Conservation (phyloP, 2,329 filamentous ascomycete species). For the Aspergillus versicolor region DNA sequence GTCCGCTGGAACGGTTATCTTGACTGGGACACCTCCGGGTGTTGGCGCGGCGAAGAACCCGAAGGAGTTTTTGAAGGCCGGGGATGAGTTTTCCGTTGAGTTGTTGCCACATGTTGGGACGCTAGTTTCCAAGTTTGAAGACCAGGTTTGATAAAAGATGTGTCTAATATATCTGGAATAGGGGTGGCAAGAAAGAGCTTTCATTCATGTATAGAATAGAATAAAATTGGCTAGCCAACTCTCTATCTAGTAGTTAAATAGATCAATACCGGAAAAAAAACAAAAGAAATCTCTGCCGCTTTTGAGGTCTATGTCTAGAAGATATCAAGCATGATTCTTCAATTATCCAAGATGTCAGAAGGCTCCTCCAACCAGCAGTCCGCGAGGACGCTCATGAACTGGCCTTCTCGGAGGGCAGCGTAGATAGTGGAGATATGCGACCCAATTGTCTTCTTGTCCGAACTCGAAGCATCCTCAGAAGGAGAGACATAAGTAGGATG, state of each 20-base stretch:
- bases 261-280: not conserved
- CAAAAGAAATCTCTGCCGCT: not conserved
- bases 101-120: conserved; percentile 51
- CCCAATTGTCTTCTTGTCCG: conserved; percentile 21
- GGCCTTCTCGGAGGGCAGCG: conserved; percentile 22
- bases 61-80: conserved; percentile 45
- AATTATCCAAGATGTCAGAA: not conserved
- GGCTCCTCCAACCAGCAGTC: not conserved
- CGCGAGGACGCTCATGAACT: conserved; percentile 1
- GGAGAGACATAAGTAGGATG: conserved; percentile 22
- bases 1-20: conserved; percentile 42
- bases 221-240: not conserved
- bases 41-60: conserved; percentile 42
- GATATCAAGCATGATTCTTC: not conserved
- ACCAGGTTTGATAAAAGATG: conserved; percentile 20
- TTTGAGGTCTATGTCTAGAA: not conserved
- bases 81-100: conserved; percentile 51
- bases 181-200: not conserved
- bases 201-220: not conserved
- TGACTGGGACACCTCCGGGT: conserved; percentile 46
- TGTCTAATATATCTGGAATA: not conserved
- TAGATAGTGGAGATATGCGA: conserved; percentile 28
- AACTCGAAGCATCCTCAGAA: not conserved
- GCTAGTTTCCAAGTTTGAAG: conserved; percentile 45
- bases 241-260: not conserved